Conservation (phyloP, 2,329 filamentous ascomycete genomes). For the Aspergillus persii region DNA sequence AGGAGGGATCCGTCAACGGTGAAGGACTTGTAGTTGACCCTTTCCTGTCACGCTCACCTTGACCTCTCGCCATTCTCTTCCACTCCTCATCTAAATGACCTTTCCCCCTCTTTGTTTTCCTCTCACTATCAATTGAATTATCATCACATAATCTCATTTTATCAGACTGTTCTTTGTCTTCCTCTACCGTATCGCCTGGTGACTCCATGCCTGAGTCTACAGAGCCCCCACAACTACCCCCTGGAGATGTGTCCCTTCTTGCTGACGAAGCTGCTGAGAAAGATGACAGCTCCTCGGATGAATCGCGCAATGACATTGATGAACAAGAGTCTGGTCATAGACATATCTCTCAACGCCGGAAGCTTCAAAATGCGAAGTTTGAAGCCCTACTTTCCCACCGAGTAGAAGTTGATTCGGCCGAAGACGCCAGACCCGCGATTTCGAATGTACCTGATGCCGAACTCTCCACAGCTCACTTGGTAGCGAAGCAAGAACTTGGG, state of each 20-base stretch:
- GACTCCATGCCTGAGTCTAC: not conserved
- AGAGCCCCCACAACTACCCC: not conserved
- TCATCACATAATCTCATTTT: not conserved
- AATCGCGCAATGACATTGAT: conserved; percentile 29
- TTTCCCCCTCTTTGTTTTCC: too few species aligned
- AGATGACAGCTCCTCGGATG: conserved; percentile 20
- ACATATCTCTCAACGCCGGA: conserved; percentile 46
- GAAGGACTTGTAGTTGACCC: too few species aligned
- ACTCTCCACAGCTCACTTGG: conserved; percentile 53
- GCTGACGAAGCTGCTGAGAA: not conserved
- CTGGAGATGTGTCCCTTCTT: not conserved
- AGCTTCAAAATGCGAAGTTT: conserved; percentile 52
- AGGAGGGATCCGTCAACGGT: too few species aligned
- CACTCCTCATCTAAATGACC: too few species aligned
- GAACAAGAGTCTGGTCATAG: conserved; percentile 18
- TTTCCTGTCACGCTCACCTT: too few species aligned
- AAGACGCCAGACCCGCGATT: conserved; percentile 36
- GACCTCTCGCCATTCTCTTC: too few species aligned
- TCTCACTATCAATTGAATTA: not conserved
- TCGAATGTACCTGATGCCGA: conserved; percentile 42
- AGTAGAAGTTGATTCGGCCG: conserved; percentile 42
- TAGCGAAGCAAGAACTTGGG: conserved; percentile 52
- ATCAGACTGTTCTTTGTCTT: not conserved
- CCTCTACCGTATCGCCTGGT: too few species aligned
- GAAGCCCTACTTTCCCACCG: conserved; percentile 45